Evolutionary conservation across 352 stramenopile genomes (phyloP).

Genomic region (Pythium insidiosum): DNA sequence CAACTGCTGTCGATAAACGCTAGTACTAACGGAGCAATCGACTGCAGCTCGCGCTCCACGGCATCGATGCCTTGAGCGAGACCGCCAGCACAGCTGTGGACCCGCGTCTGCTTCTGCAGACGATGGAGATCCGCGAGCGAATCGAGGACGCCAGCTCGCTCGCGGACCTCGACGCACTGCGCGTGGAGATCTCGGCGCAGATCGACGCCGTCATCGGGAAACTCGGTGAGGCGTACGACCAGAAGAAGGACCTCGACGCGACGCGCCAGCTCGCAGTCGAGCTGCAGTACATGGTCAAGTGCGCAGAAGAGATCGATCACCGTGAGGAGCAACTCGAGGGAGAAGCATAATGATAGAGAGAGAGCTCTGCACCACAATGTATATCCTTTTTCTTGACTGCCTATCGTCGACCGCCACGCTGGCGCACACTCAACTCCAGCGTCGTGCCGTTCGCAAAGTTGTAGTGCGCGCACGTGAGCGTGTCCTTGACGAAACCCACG

Average conservation of each 20-base stretch:
- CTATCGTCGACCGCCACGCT: constrained; percentile 66
- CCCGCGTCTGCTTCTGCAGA: constrained; percentile 69
- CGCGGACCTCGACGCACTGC: constrained; percentile 45
- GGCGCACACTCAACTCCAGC: constrained; percentile 72
- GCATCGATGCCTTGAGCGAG: constrained; percentile 75
- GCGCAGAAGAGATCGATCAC: constrained; percentile 67
- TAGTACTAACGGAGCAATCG: no score
- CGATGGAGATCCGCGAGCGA: constrained; percentile 79
- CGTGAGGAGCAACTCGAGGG: constrained; percentile 66
- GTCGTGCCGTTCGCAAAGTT: constrained; percentile 73
- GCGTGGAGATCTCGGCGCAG: constrained; percentile 46
- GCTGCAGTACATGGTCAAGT: constrained; percentile 86
- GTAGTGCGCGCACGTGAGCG: constrained; percentile 75
- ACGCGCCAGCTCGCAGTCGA: constrained; percentile 67
- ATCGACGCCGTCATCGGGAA: constrained; percentile 71
- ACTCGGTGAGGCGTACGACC: constrained; percentile 68
- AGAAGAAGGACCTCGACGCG: constrained; percentile 61
- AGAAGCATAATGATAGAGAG: no score
- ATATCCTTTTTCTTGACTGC: no score
- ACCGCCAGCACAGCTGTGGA: constrained; percentile 69
- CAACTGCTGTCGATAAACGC: no score
- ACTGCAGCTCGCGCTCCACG: constrained; percentile 60
- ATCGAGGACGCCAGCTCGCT: constrained; percentile 52
- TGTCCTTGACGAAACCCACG: constrained; percentile 91
- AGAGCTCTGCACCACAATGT: no score